Percentiles rank a stretch among this genome's conserved stretches.
Conservation (phyloP, 352 stramenopile species). For the Phytophthora chlamydospora region DNA sequence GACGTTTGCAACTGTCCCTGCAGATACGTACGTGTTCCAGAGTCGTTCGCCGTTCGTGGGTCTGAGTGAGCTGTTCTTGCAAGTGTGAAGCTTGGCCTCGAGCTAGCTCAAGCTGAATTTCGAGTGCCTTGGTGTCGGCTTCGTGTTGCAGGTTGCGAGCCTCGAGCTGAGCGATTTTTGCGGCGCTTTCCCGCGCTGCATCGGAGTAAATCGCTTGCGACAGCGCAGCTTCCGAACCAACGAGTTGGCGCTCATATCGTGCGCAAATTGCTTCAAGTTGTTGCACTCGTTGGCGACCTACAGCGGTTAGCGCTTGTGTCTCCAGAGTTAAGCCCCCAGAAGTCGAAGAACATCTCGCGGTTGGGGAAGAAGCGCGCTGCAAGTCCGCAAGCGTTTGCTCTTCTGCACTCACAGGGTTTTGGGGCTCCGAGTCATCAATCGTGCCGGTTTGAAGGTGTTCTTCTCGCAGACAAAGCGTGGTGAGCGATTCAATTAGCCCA, state of each 20-base stretch:
- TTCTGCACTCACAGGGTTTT: slow-evolving; percentile 36
- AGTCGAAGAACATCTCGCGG: slow-evolving; percentile 2
- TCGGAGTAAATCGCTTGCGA: slow-evolving; percentile 54
- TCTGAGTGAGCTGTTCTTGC: slow-evolving; percentile 33
- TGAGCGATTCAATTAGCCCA: slow-evolving; percentile 56
- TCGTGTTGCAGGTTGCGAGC: slow-evolving; percentile 35
- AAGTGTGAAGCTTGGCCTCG: slow-evolving; percentile 19
- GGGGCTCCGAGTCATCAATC: slow-evolving; percentile 10
- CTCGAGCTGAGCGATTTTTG: slow-evolving; percentile 47
- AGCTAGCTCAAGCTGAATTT: slow-evolving; percentile 31
- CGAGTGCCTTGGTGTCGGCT: slow-evolving; percentile 39
- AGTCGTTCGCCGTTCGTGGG: slow-evolving; percentile 28
- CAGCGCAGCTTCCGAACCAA: slow-evolving; percentile 54
- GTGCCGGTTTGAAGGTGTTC: slow-evolving; percentile 35
- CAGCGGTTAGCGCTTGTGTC: slow-evolving; percentile 47
- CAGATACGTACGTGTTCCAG: slow-evolving; percentile 25
- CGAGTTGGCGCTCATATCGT: slow-evolving; percentile 58
- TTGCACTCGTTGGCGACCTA: slow-evolving; percentile 47
- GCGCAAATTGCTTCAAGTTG: slow-evolving; percentile 50
- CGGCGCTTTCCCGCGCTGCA: slow-evolving; percentile 40
- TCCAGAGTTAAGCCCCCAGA: slow-evolving; percentile 25
- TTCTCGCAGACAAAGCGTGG: slow-evolving; percentile 45
- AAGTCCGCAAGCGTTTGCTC: slow-evolving; percentile 61
- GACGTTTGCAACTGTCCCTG: too few relatives aligned
- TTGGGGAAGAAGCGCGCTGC: slow-evolving; percentile 30